A percentile compares a stretch with the other conserved stretches of the same genome.
phyloP scores from a whole-genome alignment of 306 rosid genomes.

The Ammopiptanthus mongolicus region DNA sequence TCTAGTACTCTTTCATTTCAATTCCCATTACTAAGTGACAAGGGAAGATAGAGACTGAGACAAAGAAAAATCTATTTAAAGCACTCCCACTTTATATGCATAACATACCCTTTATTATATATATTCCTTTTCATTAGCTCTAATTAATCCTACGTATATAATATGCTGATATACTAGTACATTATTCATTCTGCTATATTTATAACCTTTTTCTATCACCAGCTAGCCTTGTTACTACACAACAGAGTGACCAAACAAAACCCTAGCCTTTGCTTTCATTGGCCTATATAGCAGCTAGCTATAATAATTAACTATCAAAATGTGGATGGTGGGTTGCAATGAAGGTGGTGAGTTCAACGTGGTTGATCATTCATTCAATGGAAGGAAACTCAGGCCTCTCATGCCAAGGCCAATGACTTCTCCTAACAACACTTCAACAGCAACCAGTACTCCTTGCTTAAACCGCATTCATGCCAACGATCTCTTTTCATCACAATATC shows the following conservation, averaged over 20 bases:
- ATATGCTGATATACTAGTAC: not conserved
- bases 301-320: constrained; percentile 6
- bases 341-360: constrained; percentile 59
- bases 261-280: constrained; percentile 2
- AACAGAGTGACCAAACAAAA: constrained; percentile 1
- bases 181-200: not conserved
- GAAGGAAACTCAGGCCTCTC: constrained; percentile 72
- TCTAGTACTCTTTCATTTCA: constrained; percentile 19
- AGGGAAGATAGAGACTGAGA: not conserved
- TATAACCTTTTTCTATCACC: not conserved
- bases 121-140: not conserved
- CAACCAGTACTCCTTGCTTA: constrained; percentile 40
- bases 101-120: not conserved
- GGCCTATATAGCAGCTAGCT: not conserved
- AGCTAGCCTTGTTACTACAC: not conserved
- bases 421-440: constrained; percentile 31
- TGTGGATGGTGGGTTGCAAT: constrained; percentile 89
- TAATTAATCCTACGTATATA: not conserved
- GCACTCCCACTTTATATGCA: constrained; percentile 17
- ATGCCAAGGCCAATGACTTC: constrained; percentile 59
- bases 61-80: constrained; percentile 12
- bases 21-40: constrained; percentile 18
- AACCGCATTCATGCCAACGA: constrained; percentile 37
- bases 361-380: constrained; percentile 49
- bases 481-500: constrained; percentile 58